Evolutionary conservation across 1,139 yeast genomes (phyloP).

Genomic region (Hemisphaericaspora xylanilytica): DNA sequence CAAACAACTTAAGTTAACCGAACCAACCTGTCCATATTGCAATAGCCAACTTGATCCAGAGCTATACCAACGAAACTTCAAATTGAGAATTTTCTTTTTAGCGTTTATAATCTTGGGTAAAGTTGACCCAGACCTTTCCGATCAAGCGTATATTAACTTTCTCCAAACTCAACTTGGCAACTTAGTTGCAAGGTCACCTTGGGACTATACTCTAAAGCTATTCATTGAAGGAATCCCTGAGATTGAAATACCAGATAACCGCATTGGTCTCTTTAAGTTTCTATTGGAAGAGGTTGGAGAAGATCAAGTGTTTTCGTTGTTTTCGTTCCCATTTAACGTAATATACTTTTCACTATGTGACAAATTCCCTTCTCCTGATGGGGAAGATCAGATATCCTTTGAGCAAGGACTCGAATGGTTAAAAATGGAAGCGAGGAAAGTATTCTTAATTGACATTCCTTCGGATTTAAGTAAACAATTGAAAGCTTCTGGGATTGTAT

Average conservation of each 20-base stretch:
- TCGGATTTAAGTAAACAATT: constrained; percentile 14
- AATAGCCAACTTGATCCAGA: neutral
- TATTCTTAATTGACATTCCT: constrained; percentile 17
- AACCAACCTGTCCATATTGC: neutral
- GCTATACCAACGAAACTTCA: neutral
- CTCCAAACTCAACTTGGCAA: constrained; percentile 8
- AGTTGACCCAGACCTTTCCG: constrained; percentile 5
- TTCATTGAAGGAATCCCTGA: constrained; percentile 5
- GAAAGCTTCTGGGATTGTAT: constrained; percentile 9
- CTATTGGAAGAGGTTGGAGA: constrained; percentile 10
- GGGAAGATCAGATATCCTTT: neutral
- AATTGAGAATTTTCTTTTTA: constrained; percentile 4
- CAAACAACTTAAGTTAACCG: neutral
- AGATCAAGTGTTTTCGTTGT: constrained; percentile 15
- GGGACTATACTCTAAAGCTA: constrained; percentile 6
- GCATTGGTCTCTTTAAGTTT: constrained; percentile 5
- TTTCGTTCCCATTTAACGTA: constrained; percentile 19
- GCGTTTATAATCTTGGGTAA: constrained; percentile 7
- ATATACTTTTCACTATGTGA: constrained; percentile 7
- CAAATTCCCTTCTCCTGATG: neutral
- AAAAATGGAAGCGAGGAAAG: constrained; percentile 9
- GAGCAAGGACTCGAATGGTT: constrained; percentile 6
- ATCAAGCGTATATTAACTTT: constrained; percentile 7
- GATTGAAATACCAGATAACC: constrained; percentile 5
- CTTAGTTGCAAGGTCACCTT: constrained; percentile 6